phyloP scores from a whole-genome alignment of 1,284 basidiomycete genomes.

The Apiotrichum laibachii region DNA sequence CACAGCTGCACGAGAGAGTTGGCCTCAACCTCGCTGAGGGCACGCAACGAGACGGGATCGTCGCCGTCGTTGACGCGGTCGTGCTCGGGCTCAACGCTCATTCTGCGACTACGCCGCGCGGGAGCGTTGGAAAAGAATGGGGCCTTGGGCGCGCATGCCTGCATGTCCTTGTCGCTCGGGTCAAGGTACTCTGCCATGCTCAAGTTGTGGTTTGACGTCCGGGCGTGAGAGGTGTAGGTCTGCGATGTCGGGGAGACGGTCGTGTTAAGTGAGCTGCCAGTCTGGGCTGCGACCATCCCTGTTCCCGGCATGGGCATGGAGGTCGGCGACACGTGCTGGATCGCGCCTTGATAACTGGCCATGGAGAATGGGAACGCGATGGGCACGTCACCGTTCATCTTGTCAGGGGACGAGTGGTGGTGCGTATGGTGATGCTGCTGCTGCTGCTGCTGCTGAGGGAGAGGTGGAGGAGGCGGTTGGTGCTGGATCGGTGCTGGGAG shows the following conservation, averaged over 20 bases:
- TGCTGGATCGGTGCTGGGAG: background rate
- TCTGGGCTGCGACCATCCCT: background rate
- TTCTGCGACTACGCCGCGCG: background rate
- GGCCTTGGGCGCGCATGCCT: slow-evolving; percentile 9
- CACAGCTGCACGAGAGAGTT: slow-evolving; percentile 29
- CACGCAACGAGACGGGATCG: slow-evolving; percentile 28
- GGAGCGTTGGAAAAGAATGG: slow-evolving; percentile 30
- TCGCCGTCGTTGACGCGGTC: slow-evolving; percentile 18
- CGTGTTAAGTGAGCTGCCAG: background rate
- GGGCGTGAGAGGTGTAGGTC: background rate
- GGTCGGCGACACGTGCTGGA: slow-evolving; percentile 2
- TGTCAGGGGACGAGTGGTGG: background rate
- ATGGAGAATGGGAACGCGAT: slow-evolving; percentile 1
- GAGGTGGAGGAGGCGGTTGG: background rate
- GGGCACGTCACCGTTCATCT: background rate
- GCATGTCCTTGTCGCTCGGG: slow-evolving; percentile 21
- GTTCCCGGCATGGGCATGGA: background rate
- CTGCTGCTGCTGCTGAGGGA: background rate
- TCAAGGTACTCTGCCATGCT: slow-evolving; percentile 32
- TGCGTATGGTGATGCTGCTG: background rate
- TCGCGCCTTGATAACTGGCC: background rate
- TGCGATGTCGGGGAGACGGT: slow-evolving; percentile 5
- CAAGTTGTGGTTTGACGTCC: slow-evolving; percentile 16
- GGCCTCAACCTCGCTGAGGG: slow-evolving; percentile 31
- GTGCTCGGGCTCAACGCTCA: background rate